Evolutionary conservation across 2,329 filamentous ascomycete species (phyloP), one percentile per base, ranked within the genome.

Genomic region (Epichloe festucae): DNA sequence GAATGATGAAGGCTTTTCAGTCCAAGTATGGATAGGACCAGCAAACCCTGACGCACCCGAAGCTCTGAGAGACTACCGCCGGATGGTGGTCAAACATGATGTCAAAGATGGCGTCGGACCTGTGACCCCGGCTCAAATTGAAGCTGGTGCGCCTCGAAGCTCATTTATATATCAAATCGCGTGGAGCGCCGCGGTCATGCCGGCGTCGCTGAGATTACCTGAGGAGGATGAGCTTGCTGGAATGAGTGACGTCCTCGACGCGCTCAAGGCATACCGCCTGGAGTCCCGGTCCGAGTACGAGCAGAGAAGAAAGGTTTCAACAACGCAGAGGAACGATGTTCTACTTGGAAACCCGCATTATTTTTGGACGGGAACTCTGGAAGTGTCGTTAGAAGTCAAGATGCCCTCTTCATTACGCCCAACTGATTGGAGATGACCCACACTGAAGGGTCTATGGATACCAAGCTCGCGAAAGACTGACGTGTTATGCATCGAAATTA

Each of bases 121-220:
- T 4, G 73, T 67, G 5, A 73, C 71, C 6, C 74, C 76, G 12
- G 63, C 65, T 19, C 78, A 81, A 50, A 63, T 76, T 15, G 63
- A 59, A 2, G 74, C 74, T 0, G 78, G 78, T 1, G 75, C 73
- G 4, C 77, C 77, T 4, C 46, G 60, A 0, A 63, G 67, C 0
- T 63, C 67, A 1, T 71, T 69, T 51, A 61, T 81, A 40, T 80
- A 74, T 56, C 66, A 72, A 31, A 69, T 67, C 1, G 77, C 77
- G 0, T 81, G 78, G 78, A 69, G 72, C 53, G 68, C 77, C 49
- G 56, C 78, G 14, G 53, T 77, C 3, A 63, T 70, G 54, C 70
- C 72, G 7, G 49, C 43, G 0, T 53, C 55, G 14, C 54, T 69
- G 31, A 51, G 49, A 3, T 43, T 55, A 21, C 72, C 71, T 0